Percentiles rank a stretch among this genome's conserved stretches.
phyloP scores from a whole-genome alignment of 495 filamentous ascomycete species.

The Parachaetomium inaequale region DNA sequence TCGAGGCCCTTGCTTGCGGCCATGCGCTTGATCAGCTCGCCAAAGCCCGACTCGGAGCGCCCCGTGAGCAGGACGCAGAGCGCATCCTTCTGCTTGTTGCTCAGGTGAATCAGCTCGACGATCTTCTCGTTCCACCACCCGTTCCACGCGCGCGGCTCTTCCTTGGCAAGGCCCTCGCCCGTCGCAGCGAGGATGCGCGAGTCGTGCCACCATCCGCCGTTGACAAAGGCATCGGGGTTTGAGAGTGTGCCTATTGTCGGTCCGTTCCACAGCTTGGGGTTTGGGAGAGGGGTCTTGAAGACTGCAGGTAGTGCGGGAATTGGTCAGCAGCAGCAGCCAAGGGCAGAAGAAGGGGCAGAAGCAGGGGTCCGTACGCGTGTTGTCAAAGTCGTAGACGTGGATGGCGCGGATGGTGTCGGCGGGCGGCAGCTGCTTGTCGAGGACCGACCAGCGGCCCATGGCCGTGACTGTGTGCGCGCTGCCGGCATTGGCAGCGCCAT shows the following conservation, averaged over 20 bases:
- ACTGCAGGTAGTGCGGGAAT: conserved; percentile 48
- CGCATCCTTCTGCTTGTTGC: conserved; percentile 82
- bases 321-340: conserved; percentile 10
- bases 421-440: conserved; percentile 66
- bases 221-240: conserved; percentile 68
- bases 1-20: conserved; percentile 70
- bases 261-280: conserved; percentile 80
- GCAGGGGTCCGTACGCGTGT: too few relatives aligned
- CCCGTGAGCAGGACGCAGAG: conserved; percentile 87
- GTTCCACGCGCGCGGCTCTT: conserved; percentile 80
- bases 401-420: conserved; percentile 68
- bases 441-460: conserved; percentile 76
- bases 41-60: conserved; percentile 71
- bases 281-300: conserved; percentile 85
- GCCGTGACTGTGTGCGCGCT: conserved; percentile 61
- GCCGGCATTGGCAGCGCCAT: conserved; percentile 25
- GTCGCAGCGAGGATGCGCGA: conserved; percentile 78
- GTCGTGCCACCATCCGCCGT: conserved; percentile 98
- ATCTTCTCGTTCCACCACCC: conserved; percentile 99
- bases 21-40: conserved; percentile 79
- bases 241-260: conserved; percentile 71
- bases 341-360: conserved; percentile 3
- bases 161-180: conserved; percentile 75
- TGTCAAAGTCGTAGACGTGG: conserved; percentile 98
- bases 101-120: conserved; percentile 74